Percentiles rank a stretch among this genome's conserved stretches.
Conservation (phyloP, 352 stramenopile genomes). For the Thraustotheca clavata region DNA sequence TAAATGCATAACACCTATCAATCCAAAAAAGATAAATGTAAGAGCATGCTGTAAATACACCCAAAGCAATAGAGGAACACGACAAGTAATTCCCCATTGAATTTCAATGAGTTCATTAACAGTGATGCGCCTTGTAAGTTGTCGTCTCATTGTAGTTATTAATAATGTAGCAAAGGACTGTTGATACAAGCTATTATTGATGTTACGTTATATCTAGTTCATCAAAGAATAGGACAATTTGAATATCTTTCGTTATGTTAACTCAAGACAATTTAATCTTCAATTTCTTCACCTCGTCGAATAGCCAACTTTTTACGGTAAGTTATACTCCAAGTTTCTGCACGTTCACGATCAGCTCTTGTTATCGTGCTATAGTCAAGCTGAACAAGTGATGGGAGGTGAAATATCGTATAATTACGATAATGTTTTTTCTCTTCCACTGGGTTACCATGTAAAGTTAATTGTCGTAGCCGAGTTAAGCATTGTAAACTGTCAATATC, state of each 20-base stretch:
- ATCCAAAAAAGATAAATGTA: not conserved
- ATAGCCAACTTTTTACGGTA: slow-evolving; percentile 39
- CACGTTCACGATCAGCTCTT: slow-evolving; percentile 47
- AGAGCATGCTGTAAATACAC: not conserved
- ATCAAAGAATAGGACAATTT: too few species aligned
- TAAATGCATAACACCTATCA: not conserved
- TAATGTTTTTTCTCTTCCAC: slow-evolving; percentile 84
- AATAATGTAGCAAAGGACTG: too few species aligned
- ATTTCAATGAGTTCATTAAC: not conserved
- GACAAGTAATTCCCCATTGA: not conserved
- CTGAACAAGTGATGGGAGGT: slow-evolving; percentile 53
- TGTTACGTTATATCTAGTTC: too few species aligned
- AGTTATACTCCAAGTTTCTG: slow-evolving; percentile 57
- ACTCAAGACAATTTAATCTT: slow-evolving; percentile 5
- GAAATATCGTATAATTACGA: slow-evolving; percentile 67
- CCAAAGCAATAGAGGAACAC: not conserved
- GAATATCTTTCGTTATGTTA: too few species aligned
- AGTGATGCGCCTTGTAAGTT: not conserved
- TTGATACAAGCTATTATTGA: too few species aligned
- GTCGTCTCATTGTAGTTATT: not conserved
- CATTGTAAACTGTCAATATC: slow-evolving; percentile 49
- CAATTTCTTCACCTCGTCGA: slow-evolving; percentile 9
- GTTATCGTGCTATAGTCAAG: slow-evolving; percentile 74
- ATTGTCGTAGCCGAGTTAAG: slow-evolving; percentile 43
- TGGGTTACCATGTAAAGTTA: slow-evolving; percentile 77